Base-by-base conservation (phyloP, 2,329 filamentous ascomycete species). In the Pyrenophora tritici-repentis region DNA sequence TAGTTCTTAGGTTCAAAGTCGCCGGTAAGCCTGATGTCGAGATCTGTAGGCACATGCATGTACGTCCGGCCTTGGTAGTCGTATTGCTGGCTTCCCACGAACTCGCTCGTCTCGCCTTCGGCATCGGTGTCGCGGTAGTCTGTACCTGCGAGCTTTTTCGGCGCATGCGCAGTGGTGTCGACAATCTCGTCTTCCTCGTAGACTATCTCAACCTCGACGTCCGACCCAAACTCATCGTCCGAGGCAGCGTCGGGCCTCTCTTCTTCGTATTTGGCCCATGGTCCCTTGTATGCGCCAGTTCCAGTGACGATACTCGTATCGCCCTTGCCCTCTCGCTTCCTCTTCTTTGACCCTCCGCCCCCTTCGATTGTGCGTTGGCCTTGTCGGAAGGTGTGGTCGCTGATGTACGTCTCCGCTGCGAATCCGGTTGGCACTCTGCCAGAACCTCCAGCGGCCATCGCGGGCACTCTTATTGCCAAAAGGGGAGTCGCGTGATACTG, bases 41-140 rank as follows among this genome's bases (percentile, higher is more conserved):
- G 57, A 39, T 75, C 72, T 56, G 91, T 91, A 3, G 94, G 94
- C 38, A 97, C 82, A 75, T 99, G 94, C 93, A 99, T 97, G 73
- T 96, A 99, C 29, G 93, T 96, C 59, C 94, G 83, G 40, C 94
- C 94, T 72, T 95, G 89, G 77, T 99, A 99, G 73, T 99, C 94
- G 78, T 86, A 88, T 75, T 94, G 80, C 68, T 89, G 81, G 34
- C 83, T 82, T 56, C 92, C 94, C 67, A 96, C 89, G 76, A 97
- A 99, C 37, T 86, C 87, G 36, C 88, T 91, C 44, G 88, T 94
- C 77, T 99, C 94, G 42, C 73, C 75, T 39, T 73, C 74, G 0
- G 71, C 73, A 44, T 75, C 73, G n/a, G 71, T 73, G 47, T 78
- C 73, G 31, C 71, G 73, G 58, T 81, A 81, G 40, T 81, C 83